Percentiles rank a stretch among this genome's conserved stretches.
Evolutionary conservation across 75 land plant species (phyloP).

Genomic region (Pinus tabuliformis): DNA sequence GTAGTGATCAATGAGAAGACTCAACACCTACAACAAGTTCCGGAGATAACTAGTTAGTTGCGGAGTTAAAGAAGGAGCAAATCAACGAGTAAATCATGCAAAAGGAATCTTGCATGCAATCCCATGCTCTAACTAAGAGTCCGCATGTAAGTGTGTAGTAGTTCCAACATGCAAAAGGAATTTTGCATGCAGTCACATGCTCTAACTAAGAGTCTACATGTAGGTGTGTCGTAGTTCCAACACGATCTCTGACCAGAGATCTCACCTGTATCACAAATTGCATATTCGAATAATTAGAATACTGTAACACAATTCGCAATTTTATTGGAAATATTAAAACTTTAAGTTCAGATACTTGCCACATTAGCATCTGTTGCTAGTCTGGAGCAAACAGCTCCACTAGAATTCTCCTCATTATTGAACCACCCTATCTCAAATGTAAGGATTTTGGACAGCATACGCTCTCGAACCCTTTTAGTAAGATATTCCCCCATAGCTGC

Average conservation of each 20-base stretch:
- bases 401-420: constrained; percentile 67
- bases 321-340: not conserved
- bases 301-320: not conserved
- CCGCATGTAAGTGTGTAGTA: too few species aligned
- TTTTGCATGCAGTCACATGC: too few species aligned
- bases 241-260: constrained; percentile 70
- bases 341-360: constrained; percentile 20
- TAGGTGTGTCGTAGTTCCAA: too few species aligned
- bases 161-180: too few species aligned
- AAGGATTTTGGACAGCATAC: constrained; percentile 53
- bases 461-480: constrained; percentile 66
- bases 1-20: too few species aligned
- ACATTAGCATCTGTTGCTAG: constrained; percentile 66
- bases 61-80: too few species aligned
- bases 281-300: not conserved
- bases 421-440: constrained; percentile 83
- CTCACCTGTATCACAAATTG: constrained; percentile 37
- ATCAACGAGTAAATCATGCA: too few species aligned
- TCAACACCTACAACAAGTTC: too few species aligned
- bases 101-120: too few species aligned
- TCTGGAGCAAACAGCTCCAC: constrained; percentile 59
- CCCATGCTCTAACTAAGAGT: too few species aligned
- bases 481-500: constrained; percentile 65
- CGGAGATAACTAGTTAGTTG: too few species aligned
- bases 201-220: too few species aligned